These are phyloP conservation scores for Didymella arachidicola DNA, from an alignment of 2,329 filamentous ascomycete genomes.

Conservation along the genomic window DNA sequence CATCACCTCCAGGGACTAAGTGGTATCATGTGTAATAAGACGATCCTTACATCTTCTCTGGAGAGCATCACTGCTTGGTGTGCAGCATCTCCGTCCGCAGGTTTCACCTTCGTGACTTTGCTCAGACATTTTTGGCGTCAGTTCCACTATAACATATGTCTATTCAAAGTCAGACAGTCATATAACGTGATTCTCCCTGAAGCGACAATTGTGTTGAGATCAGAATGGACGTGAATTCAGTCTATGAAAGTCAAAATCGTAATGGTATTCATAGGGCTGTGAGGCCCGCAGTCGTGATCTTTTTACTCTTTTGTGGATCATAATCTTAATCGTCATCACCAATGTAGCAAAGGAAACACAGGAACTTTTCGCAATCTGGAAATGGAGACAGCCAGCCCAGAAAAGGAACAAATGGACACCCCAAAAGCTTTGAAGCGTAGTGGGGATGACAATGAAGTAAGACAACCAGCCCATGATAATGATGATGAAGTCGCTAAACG, in stretches of 20 bases:
- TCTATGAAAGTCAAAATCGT: constrained; percentile 22
- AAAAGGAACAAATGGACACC: constrained; percentile 1
- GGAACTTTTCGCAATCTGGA: constrained; percentile 25
- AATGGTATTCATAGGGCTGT: constrained; percentile 20
- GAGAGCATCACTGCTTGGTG: no score
- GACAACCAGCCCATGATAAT: constrained; percentile 25
- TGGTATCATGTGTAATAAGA: no score
- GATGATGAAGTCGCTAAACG: constrained; percentile 40
- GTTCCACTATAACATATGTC: no score
- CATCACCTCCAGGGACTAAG: no score
- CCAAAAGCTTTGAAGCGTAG: not conserved
- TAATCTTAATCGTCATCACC: constrained; percentile 11
- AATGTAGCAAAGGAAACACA: constrained; percentile 9
- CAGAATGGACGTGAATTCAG: not conserved
- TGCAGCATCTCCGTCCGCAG: no score
- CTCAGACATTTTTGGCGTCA: no score
- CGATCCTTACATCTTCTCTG: no score
- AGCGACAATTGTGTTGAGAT: not conserved
- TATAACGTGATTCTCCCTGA: not conserved
- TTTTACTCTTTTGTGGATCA: constrained; percentile 24
- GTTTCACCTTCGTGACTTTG: no score
- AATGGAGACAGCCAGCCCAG: constrained; percentile 28
- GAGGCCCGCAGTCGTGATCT: constrained; percentile 22
- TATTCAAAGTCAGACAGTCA: not conserved
- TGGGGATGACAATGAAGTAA: not conserved